Percentiles rank a stretch among this genome's conserved stretches.
Evolutionary conservation across 179 eudicot genomes (phyloP).

Genomic region (Spinacia oleracea): DNA sequence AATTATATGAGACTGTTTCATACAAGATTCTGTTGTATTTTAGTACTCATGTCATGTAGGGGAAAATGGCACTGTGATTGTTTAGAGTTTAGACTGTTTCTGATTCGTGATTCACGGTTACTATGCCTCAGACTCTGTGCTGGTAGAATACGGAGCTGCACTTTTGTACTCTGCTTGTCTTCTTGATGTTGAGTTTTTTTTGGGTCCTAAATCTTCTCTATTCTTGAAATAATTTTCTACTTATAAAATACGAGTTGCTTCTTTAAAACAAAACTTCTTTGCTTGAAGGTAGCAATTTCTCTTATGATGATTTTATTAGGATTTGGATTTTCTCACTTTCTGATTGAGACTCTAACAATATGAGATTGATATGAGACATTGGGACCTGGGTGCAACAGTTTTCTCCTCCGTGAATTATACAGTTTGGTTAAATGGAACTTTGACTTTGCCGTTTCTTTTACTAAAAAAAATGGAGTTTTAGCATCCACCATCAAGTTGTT

Average conservation of each 20-base stretch:
- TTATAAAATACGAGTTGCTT: background rate
- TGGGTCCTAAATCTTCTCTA: background rate
- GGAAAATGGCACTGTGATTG: background rate
- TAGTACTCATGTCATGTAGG: background rate
- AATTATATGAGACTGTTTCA: background rate
- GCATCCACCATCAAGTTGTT: background rate
- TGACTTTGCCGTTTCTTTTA: background rate
- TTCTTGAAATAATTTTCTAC: background rate
- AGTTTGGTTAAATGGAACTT: background rate
- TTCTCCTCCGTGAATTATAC: background rate
- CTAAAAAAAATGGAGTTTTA: background rate
- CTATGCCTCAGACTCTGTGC: background rate
- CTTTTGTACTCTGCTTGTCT: background rate
- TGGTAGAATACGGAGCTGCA: background rate
- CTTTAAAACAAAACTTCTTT: background rate
- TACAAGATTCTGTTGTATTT: background rate
- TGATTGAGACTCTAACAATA: background rate
- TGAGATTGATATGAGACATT: background rate
- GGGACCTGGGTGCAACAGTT: background rate
- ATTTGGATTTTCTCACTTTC: background rate
- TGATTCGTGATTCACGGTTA: background rate
- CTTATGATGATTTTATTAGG: background rate
- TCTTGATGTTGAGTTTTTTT: background rate
- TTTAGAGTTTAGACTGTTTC: background rate
- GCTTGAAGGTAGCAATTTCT: background rate